Percentiles rank a stretch among this genome's conserved stretches.
phyloP scores from a whole-genome alignment of 495 filamentous ascomycete species.

The Trichoderma parareesei region DNA sequence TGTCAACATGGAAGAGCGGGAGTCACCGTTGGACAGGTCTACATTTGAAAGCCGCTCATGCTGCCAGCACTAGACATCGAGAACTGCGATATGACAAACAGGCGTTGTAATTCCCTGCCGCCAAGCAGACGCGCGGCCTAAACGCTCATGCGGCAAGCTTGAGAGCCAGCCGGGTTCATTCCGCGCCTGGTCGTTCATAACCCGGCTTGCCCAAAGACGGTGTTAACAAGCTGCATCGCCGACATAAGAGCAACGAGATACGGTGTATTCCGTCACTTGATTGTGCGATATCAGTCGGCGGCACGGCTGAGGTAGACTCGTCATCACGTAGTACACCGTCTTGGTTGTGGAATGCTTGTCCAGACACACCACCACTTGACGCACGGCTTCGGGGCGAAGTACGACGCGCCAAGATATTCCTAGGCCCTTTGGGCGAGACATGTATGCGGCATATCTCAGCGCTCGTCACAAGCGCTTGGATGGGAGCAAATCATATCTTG shows the following conservation, averaged over 20 bases:
- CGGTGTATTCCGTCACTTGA: neutral
- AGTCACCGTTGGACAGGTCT: no score
- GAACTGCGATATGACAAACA: no score
- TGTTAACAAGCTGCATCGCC: neutral
- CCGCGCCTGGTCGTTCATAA: neutral
- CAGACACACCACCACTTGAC: neutral
- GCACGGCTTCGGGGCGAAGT: neutral
- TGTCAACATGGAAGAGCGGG: no score
- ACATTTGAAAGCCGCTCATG: no score
- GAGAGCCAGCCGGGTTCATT: no score
- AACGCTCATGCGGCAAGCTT: no score
- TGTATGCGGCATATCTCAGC: neutral
- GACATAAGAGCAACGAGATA: neutral
- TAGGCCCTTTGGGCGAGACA: neutral
- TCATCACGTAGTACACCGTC: neutral
- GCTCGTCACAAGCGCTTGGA: neutral
- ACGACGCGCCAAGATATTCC: neutral
- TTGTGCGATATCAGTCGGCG: neutral
- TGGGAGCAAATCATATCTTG: neutral
- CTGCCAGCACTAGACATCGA: no score
- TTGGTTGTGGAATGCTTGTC: conserved; percentile 2
- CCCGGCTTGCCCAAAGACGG: neutral
- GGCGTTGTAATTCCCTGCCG: no score
- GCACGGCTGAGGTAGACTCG: no score
- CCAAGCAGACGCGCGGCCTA: no score